These are phyloP conservation scores for Zygotorulaspora danielsina DNA, from an alignment of 805 yeast genomes.

Conservation along the genomic window DNA sequence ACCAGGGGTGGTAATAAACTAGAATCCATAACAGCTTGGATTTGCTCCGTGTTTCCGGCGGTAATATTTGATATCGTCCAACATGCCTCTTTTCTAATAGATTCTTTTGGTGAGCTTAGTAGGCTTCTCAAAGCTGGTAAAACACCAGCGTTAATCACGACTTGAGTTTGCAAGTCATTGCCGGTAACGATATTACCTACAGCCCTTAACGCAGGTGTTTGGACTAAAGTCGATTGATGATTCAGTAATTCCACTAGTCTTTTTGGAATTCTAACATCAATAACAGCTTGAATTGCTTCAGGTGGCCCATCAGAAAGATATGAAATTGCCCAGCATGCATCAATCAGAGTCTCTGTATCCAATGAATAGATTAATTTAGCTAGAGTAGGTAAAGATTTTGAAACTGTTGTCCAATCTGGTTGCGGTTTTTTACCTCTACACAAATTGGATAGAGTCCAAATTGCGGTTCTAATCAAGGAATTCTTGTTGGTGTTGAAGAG, in stretches of 20 bases:
- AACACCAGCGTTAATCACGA: constrained; percentile 89
- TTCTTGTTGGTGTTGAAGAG: constrained; percentile 78
- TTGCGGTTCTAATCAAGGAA: constrained; percentile 91
- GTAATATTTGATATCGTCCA: constrained; percentile 98
- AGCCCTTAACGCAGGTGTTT: constrained; percentile 95
- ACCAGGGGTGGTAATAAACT: constrained; percentile 90
- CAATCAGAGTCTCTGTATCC: constrained; percentile 90
- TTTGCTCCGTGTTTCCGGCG: constrained; percentile 93
- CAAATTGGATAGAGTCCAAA: constrained; percentile 95
- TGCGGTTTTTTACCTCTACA: constrained; percentile 96
- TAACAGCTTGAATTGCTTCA: constrained; percentile 93
- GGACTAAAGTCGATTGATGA: constrained; percentile 80
- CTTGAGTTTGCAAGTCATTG: constrained; percentile 91
- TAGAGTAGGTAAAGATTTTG: constrained; percentile 83
- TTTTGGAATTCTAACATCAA: constrained; percentile 92
- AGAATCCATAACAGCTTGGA: constrained; percentile 93
- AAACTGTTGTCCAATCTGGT: constrained; percentile 89
- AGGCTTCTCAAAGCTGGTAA: constrained; percentile 78
- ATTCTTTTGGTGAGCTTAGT: constrained; percentile 79
- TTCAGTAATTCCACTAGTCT: constrained; percentile 86
- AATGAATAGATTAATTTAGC: constrained; percentile 85
- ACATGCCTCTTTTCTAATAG: constrained; percentile 94
- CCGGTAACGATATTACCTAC: constrained; percentile 98
- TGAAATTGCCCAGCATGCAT: constrained; percentile 98
- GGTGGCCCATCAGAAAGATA: constrained; percentile 90